A percentile compares a stretch with the other conserved stretches of the same genome.
phyloP scores from a whole-genome alignment of 306 rosid genomes.

The Vachellia collinsii region DNA sequence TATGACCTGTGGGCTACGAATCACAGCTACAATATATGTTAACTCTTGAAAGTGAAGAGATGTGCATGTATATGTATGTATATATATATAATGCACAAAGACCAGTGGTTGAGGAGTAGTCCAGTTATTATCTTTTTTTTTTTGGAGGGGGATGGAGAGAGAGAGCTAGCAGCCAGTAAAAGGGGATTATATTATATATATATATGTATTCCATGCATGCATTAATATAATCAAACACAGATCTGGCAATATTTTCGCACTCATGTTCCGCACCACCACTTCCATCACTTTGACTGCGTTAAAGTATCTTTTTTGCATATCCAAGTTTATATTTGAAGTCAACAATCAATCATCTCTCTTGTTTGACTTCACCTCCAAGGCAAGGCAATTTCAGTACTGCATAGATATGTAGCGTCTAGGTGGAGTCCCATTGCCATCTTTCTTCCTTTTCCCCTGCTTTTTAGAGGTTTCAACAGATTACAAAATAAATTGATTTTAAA shows the following conservation, averaged over 20 bases:
- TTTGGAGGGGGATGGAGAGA: neutral
- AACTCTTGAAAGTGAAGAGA: neutral
- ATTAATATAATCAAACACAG: neutral
- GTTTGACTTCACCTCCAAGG: neutral
- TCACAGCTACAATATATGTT: neutral
- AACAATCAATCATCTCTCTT: neutral
- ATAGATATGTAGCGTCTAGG: neutral
- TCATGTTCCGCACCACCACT: slow-evolving; percentile 4
- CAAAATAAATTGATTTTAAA: too few relatives aligned
- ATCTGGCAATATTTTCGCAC: slow-evolving; percentile 6
- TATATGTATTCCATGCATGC: neutral
- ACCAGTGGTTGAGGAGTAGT: too few relatives aligned
- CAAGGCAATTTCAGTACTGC: neutral
- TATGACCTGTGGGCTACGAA: neutral
- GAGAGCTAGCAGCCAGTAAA: neutral
- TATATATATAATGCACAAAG: neutral
- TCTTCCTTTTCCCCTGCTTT: neutral
- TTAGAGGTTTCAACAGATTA: neutral
- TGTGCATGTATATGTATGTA: too few relatives aligned
- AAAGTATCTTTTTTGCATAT: neutral
- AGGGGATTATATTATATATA: neutral
- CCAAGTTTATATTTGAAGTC: neutral
- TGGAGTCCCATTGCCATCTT: neutral
- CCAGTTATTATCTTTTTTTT: neutral
- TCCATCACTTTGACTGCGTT: neutral